These are phyloP conservation scores for Metschnikowia matae DNA, from an alignment of 805 yeast genomes.

Conservation along the genomic window DNA sequence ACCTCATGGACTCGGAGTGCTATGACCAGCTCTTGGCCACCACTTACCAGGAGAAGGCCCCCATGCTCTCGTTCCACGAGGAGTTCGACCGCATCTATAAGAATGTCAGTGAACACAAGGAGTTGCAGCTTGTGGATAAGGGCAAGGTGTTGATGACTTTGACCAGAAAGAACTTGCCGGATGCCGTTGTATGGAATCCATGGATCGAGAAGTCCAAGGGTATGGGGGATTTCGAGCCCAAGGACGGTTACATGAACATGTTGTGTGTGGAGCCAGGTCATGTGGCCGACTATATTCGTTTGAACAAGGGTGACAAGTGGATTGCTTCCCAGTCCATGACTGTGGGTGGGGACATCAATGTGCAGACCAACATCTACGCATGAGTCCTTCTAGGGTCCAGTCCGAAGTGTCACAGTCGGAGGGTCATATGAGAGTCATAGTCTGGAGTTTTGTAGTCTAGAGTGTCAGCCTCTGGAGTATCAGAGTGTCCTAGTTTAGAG, in stretches of 20 bases:
- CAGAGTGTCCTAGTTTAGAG: too few relatives aligned
- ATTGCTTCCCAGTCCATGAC: constrained; percentile 58
- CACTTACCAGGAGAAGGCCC: constrained; percentile 65
- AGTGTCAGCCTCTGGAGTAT: too few relatives aligned
- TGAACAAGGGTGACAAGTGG: constrained; percentile 77
- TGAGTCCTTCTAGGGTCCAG: not conserved
- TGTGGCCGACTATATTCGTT: constrained; percentile 61
- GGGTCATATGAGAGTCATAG: too few relatives aligned
- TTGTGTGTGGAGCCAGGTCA: constrained; percentile 93
- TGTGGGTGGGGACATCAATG: constrained; percentile 57
- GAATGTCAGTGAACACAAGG: constrained; percentile 49
- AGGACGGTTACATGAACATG: constrained; percentile 79
- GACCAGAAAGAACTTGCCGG: constrained; percentile 58
- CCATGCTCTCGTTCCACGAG: constrained; percentile 64
- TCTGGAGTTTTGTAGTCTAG: too few relatives aligned
- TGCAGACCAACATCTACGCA: constrained; percentile 46
- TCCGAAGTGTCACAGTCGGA: not conserved
- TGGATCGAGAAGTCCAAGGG: constrained; percentile 81
- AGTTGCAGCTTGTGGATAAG: constrained; percentile 63
- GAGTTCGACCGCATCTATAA: constrained; percentile 87
- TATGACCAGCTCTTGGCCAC: constrained; percentile 71
- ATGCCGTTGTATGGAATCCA: constrained; percentile 95
- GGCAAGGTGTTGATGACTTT: constrained; percentile 71
- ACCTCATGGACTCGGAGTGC: constrained; percentile 67
- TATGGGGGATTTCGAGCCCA: constrained; percentile 88